Evolutionary conservation across 1,139 yeast genomes (phyloP).

Genomic region (Fermentozyma sake): DNA sequence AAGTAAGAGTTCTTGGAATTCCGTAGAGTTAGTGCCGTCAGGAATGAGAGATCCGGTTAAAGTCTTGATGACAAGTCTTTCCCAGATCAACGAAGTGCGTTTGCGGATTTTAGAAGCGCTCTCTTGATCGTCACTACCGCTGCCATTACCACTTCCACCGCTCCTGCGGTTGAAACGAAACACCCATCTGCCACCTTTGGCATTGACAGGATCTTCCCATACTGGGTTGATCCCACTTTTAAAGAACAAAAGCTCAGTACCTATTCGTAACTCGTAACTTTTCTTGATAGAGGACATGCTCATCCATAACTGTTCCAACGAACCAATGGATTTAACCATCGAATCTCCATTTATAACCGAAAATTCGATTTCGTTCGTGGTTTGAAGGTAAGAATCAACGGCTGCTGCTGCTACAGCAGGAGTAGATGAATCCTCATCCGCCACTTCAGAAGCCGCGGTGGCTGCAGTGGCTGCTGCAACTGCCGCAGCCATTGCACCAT

Average conservation of each 20-base stretch:
- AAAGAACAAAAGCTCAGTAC: constrained; percentile 58
- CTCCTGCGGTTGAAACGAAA: constrained; percentile 43
- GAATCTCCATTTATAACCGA: constrained; percentile 10
- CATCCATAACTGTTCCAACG: constrained; percentile 64
- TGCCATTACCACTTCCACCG: constrained; percentile 10
- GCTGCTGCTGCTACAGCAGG: constrained; percentile 16
- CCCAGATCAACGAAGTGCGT: constrained; percentile 48
- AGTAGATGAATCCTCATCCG: constrained; percentile 2
- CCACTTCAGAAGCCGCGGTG: constrained; percentile 9
- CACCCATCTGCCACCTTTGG: constrained; percentile 66
- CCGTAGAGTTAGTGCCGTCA: constrained; percentile 20
- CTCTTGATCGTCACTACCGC: constrained; percentile 9
- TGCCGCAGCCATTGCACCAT: too few species aligned
- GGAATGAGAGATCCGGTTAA: constrained; percentile 44
- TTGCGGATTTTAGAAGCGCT: constrained; percentile 22
- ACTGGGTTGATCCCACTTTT: constrained; percentile 63
- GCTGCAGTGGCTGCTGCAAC: constrained; percentile 10
- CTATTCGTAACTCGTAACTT: constrained; percentile 45
- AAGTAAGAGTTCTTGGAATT: constrained; percentile 32
- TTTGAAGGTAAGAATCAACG: constrained; percentile 39
- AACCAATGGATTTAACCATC: constrained; percentile 36
- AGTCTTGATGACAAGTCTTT: constrained; percentile 42
- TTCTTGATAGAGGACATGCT: constrained; percentile 44
- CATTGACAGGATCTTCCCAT: constrained; percentile 68
- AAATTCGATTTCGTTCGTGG: constrained; percentile 38